Conservation (phyloP, 2,329 filamentous ascomycete genomes). For the Nigrospora osmanthi region DNA sequence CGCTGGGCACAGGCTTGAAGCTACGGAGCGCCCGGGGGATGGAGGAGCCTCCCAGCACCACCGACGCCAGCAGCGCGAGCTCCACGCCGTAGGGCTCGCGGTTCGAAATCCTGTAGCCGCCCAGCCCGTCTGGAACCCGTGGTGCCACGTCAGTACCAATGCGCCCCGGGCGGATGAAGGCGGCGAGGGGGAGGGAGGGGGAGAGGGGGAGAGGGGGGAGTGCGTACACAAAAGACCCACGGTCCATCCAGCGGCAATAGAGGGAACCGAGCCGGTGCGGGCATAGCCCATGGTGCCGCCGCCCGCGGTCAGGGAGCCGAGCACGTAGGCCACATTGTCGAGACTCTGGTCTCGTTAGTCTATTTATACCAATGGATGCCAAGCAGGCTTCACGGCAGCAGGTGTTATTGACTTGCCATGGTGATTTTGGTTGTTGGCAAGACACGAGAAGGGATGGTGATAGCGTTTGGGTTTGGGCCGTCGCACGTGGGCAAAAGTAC, state of each 20-base stretch:
- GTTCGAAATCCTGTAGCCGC: conserved; percentile 72
- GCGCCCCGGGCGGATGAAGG: neutral
- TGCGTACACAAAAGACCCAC: conserved; percentile 61
- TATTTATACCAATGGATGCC: neutral
- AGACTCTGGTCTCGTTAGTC: conserved; percentile 23
- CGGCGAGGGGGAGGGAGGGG: neutral
- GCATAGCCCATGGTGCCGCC: conserved; percentile 85
- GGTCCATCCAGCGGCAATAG: conserved; percentile 73
- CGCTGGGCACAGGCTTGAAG: conserved; percentile 75
- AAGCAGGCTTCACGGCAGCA: too few relatives aligned
- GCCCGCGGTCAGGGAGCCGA: conserved; percentile 75
- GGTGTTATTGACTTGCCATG: too few relatives aligned
- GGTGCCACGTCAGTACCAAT: neutral
- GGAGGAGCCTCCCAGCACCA: conserved; percentile 76
- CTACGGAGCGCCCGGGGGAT: conserved; percentile 81
- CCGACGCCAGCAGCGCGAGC: conserved; percentile 77
- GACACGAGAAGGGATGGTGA: too few relatives aligned
- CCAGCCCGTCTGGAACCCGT: conserved; percentile 54
- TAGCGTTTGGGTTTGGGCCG: too few relatives aligned
- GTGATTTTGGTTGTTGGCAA: too few relatives aligned
- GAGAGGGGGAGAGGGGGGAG: neutral
- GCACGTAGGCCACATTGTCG: conserved; percentile 62
- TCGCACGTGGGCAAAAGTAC: too few relatives aligned
- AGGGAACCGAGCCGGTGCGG: conserved; percentile 78
- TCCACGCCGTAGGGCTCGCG: conserved; percentile 77